These are phyloP conservation scores for Carex littledalei DNA, from an alignment of 176 grass and related monocot species.

Conservation along the genomic window DNA sequence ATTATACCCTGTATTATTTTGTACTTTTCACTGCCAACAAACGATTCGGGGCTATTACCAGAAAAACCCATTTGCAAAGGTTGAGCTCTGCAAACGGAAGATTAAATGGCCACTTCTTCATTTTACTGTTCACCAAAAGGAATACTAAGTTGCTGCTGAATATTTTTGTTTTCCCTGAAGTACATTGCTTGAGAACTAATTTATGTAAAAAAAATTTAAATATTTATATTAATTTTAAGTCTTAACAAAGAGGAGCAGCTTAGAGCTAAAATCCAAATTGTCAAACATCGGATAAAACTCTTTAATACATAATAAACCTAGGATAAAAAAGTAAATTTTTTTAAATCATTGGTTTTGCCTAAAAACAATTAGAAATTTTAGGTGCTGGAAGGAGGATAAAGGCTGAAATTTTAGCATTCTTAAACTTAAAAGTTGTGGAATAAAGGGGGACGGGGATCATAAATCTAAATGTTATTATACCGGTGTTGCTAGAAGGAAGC, in stretches of 20 bases:
- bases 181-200: not conserved
- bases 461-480: slow-evolving; percentile 18
- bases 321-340: not conserved
- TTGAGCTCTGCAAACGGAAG: not conserved
- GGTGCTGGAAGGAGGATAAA: not conserved
- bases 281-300: not conserved
- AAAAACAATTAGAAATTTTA: not conserved
- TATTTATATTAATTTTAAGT: not conserved
- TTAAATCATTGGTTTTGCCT: not conserved
- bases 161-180: not conserved
- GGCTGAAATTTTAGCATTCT: slow-evolving; percentile 2
- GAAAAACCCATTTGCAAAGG: not conserved
- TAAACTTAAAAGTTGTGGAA: not conserved
- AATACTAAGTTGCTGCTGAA: not conserved
- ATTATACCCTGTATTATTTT: not conserved
- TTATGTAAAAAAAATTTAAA: not conserved
- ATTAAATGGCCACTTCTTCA: not conserved
- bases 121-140: not conserved
- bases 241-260: not conserved
- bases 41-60: slow-evolving; percentile 12
- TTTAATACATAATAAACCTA: not conserved
- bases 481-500: slow-evolving; percentile 40
- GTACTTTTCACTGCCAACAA: not conserved
- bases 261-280: not conserved
- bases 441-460: not conserved